Percentiles rank a stretch among this genome's conserved stretches.
These are phyloP conservation scores for Pseudopyricularia cyperi DNA, from an alignment of 2,329 filamentous ascomycete genomes.

Conservation along the genomic window DNA sequence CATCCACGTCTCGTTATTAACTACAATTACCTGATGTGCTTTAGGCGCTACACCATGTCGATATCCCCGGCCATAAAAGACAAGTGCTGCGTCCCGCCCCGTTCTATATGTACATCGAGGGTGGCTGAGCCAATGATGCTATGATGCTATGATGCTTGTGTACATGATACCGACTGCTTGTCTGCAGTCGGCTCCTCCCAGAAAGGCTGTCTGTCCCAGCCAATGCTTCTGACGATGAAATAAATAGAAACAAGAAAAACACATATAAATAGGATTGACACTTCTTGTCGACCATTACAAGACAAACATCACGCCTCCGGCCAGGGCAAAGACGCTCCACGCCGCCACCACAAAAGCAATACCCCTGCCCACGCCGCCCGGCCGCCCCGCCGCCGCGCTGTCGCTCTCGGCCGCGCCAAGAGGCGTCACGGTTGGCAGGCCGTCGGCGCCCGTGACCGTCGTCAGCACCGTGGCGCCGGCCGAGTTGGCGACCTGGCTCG, in stretches of 20 bases:
- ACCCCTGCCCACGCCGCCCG: constrained; percentile 3
- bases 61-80: not conserved
- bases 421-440: constrained; percentile 1
- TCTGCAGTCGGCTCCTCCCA: not conserved
- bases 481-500: constrained; percentile 16
- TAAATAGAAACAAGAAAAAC: not conserved
- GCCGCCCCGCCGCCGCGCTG: constrained; percentile 2
- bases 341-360: constrained; percentile 9
- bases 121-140: not conserved
- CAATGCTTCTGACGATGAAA: not conserved
- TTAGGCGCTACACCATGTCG: not conserved
- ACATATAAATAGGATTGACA: no score
- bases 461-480: not conserved
- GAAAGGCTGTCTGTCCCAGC: not conserved
- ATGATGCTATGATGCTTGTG: not conserved
- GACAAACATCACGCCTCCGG: constrained; percentile 13
- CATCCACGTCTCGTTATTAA: no score
- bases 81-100: not conserved
- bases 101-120: not conserved
- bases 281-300: no score
- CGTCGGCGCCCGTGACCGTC: not conserved
- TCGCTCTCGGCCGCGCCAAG: not conserved
- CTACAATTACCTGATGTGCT: not conserved
- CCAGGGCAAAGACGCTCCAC: constrained; percentile 12
- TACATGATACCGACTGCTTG: not conserved